These are phyloP conservation scores for Pyrenochaeta sp. DNA, from an alignment of 2,329 filamentous ascomycete species.

Conservation along the genomic window DNA sequence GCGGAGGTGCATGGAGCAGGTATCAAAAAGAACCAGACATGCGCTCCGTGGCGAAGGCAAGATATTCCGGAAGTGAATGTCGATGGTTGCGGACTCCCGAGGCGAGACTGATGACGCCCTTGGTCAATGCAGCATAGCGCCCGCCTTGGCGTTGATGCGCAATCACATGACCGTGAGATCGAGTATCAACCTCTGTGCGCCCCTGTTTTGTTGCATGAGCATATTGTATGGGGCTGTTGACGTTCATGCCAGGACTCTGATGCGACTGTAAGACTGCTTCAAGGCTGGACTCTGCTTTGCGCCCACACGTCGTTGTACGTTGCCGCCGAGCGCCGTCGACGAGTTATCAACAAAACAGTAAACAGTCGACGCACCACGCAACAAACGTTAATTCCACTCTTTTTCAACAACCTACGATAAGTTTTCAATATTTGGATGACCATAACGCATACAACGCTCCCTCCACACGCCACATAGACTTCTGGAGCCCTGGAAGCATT, in stretches of 20 bases:
- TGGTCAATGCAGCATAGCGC: constrained; percentile 3
- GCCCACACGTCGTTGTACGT: not conserved
- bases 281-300: not conserved
- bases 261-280: not conserved
- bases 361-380: not conserved
- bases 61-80: constrained; percentile 5
- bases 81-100: constrained; percentile 13
- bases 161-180: constrained; percentile 9
- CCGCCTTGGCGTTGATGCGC: not conserved
- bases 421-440: too few relatives aligned
- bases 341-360: not conserved
- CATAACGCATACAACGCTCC: too few relatives aligned
- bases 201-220: not conserved
- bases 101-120: constrained; percentile 1
- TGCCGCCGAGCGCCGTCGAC: not conserved
- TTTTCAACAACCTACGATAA: not conserved
- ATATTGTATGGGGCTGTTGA: not conserved
- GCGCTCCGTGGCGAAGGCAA: not conserved
- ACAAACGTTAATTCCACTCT: not conserved
- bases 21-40: not conserved
- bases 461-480: too few relatives aligned
- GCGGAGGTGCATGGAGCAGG: constrained; percentile 6
- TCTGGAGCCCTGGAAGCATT: too few relatives aligned
- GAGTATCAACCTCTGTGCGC: too few relatives aligned
- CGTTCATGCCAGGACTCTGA: not conserved